A percentile compares a stretch with the other conserved stretches of the same genome.
Evolutionary conservation across 2,329 filamentous ascomycete species (phyloP).

Genomic region (Arthrobotrys sphaeroides): DNA sequence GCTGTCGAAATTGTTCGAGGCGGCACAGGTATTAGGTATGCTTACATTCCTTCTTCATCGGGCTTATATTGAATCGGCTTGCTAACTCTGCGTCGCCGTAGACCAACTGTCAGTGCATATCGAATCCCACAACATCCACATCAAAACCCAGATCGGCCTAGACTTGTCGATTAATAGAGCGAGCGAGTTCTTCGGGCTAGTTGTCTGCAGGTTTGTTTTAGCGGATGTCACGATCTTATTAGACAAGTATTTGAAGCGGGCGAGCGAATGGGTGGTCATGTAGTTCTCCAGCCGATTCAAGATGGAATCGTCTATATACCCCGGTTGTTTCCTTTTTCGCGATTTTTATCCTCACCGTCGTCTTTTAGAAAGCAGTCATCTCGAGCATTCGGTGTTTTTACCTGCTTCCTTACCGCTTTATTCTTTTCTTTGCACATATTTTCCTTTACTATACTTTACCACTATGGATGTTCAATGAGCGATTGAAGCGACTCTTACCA

Average conservation of each 20-base stretch:
- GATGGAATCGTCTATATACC: conserved; percentile 54
- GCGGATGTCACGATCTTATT: conserved; percentile 83
- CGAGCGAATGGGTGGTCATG: conserved; percentile 84
- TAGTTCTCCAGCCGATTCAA: conserved; percentile 23
- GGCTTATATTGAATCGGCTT: neutral
- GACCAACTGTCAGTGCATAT: conserved; percentile 55
- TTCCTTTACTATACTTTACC: neutral
- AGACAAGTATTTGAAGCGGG: conserved; percentile 96
- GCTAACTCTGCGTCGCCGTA: conserved; percentile 28
- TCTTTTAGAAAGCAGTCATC: conserved; percentile 3
- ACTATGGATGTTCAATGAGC: conserved; percentile 11
- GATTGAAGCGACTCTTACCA: conserved; percentile 5
- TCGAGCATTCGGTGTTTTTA: conserved; percentile 5
- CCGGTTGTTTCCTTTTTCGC: conserved; percentile 38
- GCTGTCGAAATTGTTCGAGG: conserved; percentile 89
- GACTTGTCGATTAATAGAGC: conserved; percentile 93
- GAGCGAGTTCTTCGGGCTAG: conserved; percentile 97
- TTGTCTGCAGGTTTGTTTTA: conserved; percentile 93
- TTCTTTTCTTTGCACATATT: conserved; percentile 55
- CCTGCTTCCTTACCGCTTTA: neutral
- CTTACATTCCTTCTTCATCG: conserved; percentile 50
- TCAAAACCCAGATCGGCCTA: conserved; percentile 89
- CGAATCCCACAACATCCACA: conserved; percentile 87
- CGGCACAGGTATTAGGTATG: conserved; percentile 89
- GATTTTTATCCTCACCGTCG: conserved; percentile 1